A percentile compares a stretch with the other conserved stretches of the same genome.
Conservation (phyloP, 345 rosid genomes). For the Rhodamnia argentea region DNA sequence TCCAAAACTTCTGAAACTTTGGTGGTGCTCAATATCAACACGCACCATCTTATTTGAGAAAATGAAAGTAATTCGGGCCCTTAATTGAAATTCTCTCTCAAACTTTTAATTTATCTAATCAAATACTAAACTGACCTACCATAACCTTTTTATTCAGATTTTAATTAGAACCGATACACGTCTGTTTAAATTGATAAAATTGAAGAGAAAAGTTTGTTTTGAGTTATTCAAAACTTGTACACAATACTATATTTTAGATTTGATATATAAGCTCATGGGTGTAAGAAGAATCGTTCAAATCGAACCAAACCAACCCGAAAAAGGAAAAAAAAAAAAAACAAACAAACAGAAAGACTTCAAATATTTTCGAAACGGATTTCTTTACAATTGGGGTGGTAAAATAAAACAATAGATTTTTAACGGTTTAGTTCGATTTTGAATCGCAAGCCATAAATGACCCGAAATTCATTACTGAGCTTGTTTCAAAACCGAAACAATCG, state of each 20-base stretch:
- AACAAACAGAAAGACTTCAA: fast-evolving
- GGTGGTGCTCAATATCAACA: neutral
- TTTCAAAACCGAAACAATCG: neutral
- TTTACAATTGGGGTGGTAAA: fast-evolving
- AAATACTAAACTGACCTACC: neutral
- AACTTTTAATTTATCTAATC: neutral
- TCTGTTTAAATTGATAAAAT: fast-evolving
- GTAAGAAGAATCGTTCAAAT: neutral
- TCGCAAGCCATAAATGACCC: neutral
- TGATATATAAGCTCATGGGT: neutral
- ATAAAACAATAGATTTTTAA: neutral
- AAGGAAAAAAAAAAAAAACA: fast-evolving
- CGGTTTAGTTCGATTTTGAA: too few species aligned
- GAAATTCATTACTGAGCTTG: neutral
- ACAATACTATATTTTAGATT: neutral
- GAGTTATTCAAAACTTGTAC: neutral
- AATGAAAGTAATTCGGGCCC: too few species aligned
- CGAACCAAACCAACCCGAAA: too few species aligned
- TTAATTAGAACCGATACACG: fast-evolving
- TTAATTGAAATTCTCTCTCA: too few species aligned
- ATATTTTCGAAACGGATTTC: fast-evolving
- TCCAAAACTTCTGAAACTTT: neutral
- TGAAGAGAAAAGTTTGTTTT: fast-evolving
- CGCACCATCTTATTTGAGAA: neutral
- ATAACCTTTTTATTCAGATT: neutral